These are phyloP conservation scores for Vachellia pachyceras DNA, from an alignment of 306 rosid genomes.

Conservation along the genomic window DNA sequence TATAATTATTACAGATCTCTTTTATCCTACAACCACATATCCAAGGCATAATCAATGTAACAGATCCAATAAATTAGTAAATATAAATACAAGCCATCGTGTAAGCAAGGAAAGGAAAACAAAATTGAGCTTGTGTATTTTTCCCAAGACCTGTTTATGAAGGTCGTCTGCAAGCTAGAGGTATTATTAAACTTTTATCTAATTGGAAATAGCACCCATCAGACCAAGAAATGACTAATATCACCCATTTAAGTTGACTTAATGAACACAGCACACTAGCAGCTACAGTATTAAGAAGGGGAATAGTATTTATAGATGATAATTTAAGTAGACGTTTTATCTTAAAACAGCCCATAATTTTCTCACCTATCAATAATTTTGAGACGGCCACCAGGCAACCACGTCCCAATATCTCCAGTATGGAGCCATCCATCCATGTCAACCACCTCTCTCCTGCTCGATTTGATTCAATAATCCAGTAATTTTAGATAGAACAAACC, in stretches of 20 bases:
- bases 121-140: not conserved
- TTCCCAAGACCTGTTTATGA: not conserved
- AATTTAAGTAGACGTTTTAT: slow-evolving; percentile 14
- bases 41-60: not conserved
- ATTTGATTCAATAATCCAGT: slow-evolving; percentile 35
- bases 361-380: slow-evolving; percentile 94
- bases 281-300: slow-evolving; percentile 2
- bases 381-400: slow-evolving; percentile 93
- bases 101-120: slow-evolving; percentile 9
- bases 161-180: slow-evolving; percentile 11
- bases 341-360: not conserved
- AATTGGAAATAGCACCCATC: slow-evolving; percentile 13
- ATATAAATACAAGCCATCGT: not conserved
- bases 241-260: slow-evolving; percentile 27
- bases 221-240: slow-evolving; percentile 25
- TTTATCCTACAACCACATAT: not conserved
- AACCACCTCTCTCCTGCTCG: slow-evolving; percentile 85
- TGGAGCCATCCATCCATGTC: slow-evolving; percentile 98
- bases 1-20: not conserved
- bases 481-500: slow-evolving; percentile 25
- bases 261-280: slow-evolving; percentile 27
- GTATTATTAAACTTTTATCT: slow-evolving; percentile 16
- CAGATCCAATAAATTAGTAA: not conserved
- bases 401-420: slow-evolving; percentile 91
- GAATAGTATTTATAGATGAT: slow-evolving; percentile 2